Evolutionary conservation across 176 grass and related monocot genomes (phyloP).

Genomic region (Miscanthus lutarioriparius): DNA sequence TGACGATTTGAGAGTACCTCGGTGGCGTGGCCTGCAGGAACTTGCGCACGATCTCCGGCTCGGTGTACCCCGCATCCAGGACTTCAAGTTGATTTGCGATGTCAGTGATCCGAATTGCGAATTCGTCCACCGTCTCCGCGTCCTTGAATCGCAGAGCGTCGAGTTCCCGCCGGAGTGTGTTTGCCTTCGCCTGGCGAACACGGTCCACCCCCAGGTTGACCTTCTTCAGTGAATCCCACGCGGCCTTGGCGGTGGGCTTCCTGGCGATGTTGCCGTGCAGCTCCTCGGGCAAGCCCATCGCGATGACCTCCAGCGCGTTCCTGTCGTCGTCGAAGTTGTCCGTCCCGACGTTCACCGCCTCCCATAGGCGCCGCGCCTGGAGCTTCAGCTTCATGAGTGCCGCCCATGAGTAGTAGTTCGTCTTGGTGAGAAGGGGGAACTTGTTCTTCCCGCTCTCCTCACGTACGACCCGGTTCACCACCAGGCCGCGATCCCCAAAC

Average conservation of each 20-base stretch:
- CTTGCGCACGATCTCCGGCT: neutral
- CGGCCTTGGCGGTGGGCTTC: neutral
- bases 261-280: neutral
- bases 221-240: neutral
- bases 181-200: too few relatives aligned
- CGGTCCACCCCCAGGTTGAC: too few relatives aligned
- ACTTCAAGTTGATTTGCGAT: too few relatives aligned
- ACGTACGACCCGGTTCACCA: neutral
- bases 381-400: neutral
- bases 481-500: neutral
- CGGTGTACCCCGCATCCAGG: neutral
- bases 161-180: too few relatives aligned
- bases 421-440: neutral
- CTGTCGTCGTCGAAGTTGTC: neutral
- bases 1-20: too few relatives aligned
- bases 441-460: neutral
- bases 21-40: neutral
- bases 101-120: too few relatives aligned
- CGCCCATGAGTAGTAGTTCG: neutral
- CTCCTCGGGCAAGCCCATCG: neutral
- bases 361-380: too few relatives aligned
- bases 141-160: too few relatives aligned
- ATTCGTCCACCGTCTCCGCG: neutral
- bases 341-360: neutral
- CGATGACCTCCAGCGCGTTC: neutral